These are phyloP conservation scores for Cyamopsis tetragonoloba DNA, from an alignment of 306 rosid species.

Conservation along the genomic window DNA sequence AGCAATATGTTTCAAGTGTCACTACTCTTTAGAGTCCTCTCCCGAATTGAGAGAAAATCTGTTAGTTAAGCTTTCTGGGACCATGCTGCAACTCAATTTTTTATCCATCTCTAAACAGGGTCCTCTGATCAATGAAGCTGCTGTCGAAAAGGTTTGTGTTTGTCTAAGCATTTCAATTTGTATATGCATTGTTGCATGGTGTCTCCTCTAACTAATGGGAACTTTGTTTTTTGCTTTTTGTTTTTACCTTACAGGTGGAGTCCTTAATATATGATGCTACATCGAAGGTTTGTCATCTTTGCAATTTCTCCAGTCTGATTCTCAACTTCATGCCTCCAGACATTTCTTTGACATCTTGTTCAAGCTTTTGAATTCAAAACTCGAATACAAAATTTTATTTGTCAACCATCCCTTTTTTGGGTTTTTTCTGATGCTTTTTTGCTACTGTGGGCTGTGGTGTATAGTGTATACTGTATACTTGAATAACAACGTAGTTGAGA, in stretches of 20 bases:
- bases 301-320: slow-evolving; percentile 17
- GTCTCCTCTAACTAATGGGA: neutral
- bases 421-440: slow-evolving; percentile 10
- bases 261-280: slow-evolving; percentile 77
- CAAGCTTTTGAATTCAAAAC: neutral
- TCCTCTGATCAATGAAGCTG: slow-evolving; percentile 97
- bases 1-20: slow-evolving; percentile 12
- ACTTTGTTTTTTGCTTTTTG: slow-evolving; percentile 23
- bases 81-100: slow-evolving; percentile 20
- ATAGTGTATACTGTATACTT: slow-evolving; percentile 14
- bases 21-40: neutral
- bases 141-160: slow-evolving; percentile 74
- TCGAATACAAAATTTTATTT: neutral
- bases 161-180: slow-evolving; percentile 21
- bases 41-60: slow-evolving; percentile 14
- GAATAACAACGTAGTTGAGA: neutral
- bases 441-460: no score
- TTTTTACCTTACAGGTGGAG: slow-evolving; percentile 64
- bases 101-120: slow-evolving; percentile 60
- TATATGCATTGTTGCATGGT: neutral
- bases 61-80: neutral
- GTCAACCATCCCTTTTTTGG: neutral
- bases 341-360: neutral
- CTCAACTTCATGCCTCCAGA: neutral
- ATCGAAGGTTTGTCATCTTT: slow-evolving; percentile 67